phyloP scores from a whole-genome alignment of 2,329 filamentous ascomycete genomes.

The Fusarium dlaminii region DNA sequence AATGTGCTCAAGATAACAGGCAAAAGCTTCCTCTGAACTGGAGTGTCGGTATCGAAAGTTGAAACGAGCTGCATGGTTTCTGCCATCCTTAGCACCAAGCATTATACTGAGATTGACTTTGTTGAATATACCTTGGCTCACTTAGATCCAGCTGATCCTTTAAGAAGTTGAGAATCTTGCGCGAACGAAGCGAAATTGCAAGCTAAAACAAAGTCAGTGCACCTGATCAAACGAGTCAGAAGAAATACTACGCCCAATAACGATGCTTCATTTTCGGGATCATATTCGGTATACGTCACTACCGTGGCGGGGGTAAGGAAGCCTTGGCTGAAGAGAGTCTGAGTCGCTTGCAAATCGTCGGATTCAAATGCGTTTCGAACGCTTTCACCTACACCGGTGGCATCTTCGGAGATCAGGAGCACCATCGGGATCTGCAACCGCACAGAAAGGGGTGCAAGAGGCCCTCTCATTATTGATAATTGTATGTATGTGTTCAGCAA shows the following conservation, averaged over 20 bases:
- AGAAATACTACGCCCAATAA: not conserved
- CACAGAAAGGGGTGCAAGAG: rapidly evolving
- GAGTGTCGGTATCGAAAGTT: rapidly evolving
- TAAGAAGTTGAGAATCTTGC: not conserved
- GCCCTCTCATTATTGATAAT: not conserved
- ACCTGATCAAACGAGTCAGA: rapidly evolving
- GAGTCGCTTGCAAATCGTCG: not conserved
- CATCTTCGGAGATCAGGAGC: rapidly evolving
- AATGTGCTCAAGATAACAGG: rapidly evolving
- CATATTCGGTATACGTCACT: rapidly evolving
- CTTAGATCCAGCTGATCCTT: not conserved
- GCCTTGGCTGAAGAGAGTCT: not conserved
- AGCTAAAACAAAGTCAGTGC: not conserved
- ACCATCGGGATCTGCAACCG: not conserved
- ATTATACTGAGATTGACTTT: rapidly evolving
- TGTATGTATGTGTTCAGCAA: not conserved
- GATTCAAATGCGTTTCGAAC: not conserved
- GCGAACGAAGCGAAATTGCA: rapidly evolving
- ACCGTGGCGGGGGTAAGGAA: rapidly evolving
- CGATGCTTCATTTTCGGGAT: rapidly evolving
- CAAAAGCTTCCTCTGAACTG: rapidly evolving
- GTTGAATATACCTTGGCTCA: rapidly evolving
- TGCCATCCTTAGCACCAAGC: rapidly evolving
- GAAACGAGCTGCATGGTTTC: rapidly evolving
- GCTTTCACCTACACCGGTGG: rapidly evolving